These are phyloP conservation scores for Ophiosphaerella herpotricha DNA, from an alignment of 2,329 filamentous ascomycete genomes.

Conservation along the genomic window DNA sequence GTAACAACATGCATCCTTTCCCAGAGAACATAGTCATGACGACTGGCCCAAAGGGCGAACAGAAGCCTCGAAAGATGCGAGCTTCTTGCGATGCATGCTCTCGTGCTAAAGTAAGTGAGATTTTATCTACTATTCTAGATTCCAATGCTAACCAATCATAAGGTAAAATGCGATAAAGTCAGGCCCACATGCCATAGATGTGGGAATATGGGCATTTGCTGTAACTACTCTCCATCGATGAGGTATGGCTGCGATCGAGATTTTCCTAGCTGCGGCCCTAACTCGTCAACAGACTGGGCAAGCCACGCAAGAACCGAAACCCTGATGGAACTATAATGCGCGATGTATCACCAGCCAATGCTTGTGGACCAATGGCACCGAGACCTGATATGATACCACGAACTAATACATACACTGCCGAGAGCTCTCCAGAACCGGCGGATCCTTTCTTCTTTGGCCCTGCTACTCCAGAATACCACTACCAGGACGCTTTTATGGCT, in stretches of 20 bases:
- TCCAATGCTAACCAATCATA: conserved; percentile 5
- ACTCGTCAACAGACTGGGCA: conserved; percentile 35
- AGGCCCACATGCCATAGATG: conserved; percentile 44
- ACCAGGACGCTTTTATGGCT: conserved; percentile 38
- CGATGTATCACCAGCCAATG: conserved; percentile 40
- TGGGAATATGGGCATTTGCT: conserved; percentile 45
- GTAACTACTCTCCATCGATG: conserved; percentile 47
- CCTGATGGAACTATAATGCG: conserved; percentile 42
- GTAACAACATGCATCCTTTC: conserved; percentile 21
- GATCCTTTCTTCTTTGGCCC: conserved; percentile 43
- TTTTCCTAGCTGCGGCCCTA: conserved; percentile 10
- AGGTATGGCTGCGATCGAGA: conserved; percentile 28
- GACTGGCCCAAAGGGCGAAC: conserved; percentile 25
- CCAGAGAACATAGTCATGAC: conserved; percentile 25
- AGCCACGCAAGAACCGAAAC: conserved; percentile 45
- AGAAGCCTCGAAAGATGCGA: conserved; percentile 44
- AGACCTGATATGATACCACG: conserved; percentile 40
- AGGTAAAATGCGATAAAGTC: conserved; percentile 46
- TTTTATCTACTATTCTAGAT: neutral
- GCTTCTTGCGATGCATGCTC: conserved; percentile 47
- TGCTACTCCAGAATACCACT: conserved; percentile 42
- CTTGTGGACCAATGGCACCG: conserved; percentile 34
- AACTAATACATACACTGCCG: conserved; percentile 32
- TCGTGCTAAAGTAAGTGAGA: conserved; percentile 35
- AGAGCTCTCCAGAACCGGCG: conserved; percentile 44